Evolutionary conservation across 345 rosid species (phyloP), one percentile per base, ranked within the genome.

Genomic region (Citrus cavaleriei): DNA sequence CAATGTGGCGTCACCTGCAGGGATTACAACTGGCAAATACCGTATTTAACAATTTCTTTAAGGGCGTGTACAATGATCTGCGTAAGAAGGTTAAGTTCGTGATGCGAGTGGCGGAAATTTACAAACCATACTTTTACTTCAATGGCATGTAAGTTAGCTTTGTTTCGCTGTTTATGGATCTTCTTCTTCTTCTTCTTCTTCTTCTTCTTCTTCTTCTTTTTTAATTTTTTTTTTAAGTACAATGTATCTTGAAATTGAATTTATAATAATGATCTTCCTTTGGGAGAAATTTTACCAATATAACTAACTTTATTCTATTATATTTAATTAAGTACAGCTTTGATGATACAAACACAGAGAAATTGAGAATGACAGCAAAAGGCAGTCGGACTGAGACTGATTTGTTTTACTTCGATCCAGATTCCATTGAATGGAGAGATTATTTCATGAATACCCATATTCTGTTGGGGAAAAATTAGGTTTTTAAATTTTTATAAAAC

Each of bases 121-220:
- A 95, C 80, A 79, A 87, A 72, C 94, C 98, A 14, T 95, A 92
- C 82, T 86, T 90, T 76, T 91, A 90, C 88, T 93, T 90, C 87
- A 54, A 71, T 42, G 97, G 90, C 78, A 77, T 91, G 98, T 95
- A 92, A 8, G 95, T 89, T 85, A 5, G 93, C 81, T 42, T 42
- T 42, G 46, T 12, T 42, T 10, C 14, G 51, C 51, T 42, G 51
- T 38, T 8, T 38, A 10, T 42, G 16, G 7, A 10, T 42, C 51
- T 42, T 42, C 51, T 42, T 12, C 49, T 42, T 42, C 4, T 32
- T 3, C 34, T 30, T 30, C 49, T 42, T 42, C 9, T 42, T 42
- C 9, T 6, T 6, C 0, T 42, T 42, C n/a, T n/a, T n/a, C n/a
- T n/a, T n/a, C n/a, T n/a, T n/a, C n/a, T 0, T 1, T 3, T 1